Conservation (phyloP, 169 alveolate genomes). For the Plasmodium malariae region DNA sequence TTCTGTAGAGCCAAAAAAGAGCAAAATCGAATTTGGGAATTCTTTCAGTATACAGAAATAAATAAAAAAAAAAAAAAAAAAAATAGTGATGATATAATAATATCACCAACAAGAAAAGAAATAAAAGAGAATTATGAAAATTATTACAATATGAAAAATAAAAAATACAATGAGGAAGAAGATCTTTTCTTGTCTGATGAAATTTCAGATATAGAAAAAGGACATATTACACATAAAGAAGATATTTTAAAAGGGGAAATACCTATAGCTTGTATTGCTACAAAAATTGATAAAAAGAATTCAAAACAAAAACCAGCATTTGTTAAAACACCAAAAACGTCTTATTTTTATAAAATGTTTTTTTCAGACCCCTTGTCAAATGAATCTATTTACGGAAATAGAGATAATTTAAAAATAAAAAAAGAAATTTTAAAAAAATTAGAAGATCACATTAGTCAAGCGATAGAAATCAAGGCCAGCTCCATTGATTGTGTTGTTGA, state of each 20-base stretch:
- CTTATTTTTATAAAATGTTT: constrained; percentile 28
- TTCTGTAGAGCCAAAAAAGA: constrained; percentile 30
- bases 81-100: background rate
- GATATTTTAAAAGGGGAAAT: constrained; percentile 54
- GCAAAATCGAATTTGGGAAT: constrained; percentile 33
- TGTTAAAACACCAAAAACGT: constrained; percentile 56
- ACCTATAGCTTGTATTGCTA: constrained; percentile 70
- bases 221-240: constrained; percentile 6
- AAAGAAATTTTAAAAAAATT: constrained; percentile 62
- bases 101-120: background rate
- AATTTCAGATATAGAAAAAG: constrained; percentile 30
- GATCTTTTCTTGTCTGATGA: constrained; percentile 24
- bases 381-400: constrained; percentile 11
- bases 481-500: constrained; percentile 72
- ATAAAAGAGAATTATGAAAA: background rate
- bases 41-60: constrained; percentile 5
- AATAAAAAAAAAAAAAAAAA: background rate
- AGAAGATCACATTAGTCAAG: constrained; percentile 60
- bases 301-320: constrained; percentile 71
- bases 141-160: background rate
- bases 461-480: constrained; percentile 71
- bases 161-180: background rate
- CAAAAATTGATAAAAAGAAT: constrained; percentile 67
- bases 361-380: constrained; percentile 44
- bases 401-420: constrained; percentile 36